Evolutionary conservation across 805 yeast species (phyloP).

Genomic region (Cyberlindnera meyerae): DNA sequence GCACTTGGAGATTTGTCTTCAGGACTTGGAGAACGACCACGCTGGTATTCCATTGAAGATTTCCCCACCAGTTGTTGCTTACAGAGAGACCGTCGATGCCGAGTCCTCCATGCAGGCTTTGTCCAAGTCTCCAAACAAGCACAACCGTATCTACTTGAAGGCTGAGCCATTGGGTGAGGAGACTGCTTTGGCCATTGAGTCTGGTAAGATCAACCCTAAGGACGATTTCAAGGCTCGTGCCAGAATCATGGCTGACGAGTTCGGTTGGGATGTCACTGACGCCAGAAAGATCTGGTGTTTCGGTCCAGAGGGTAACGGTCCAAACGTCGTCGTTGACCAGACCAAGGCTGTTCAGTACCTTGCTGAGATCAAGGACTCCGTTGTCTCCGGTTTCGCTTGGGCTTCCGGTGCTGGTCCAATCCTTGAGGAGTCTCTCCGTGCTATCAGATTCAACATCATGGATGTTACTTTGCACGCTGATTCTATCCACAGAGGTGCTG

Average conservation of each 20-base stretch:
- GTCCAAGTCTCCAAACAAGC: slow-evolving; percentile 99
- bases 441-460: slow-evolving; percentile 94
- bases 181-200: slow-evolving; percentile 85
- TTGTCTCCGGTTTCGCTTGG: slow-evolving; percentile 99
- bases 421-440: slow-evolving; percentile 94
- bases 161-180: slow-evolving; percentile 97
- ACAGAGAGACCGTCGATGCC: slow-evolving; percentile 96
- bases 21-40: slow-evolving; percentile 96
- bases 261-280: slow-evolving; percentile 99
- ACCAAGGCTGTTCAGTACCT: slow-evolving; percentile 99
- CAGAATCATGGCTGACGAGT: slow-evolving; percentile 97
- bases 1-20: slow-evolving; percentile 96
- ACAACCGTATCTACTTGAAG: slow-evolving; percentile 98
- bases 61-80: slow-evolving; percentile 96
- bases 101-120: slow-evolving; percentile 95
- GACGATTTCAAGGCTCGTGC: slow-evolving; percentile 99
- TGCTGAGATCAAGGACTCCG: slow-evolving; percentile 98
- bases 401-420: slow-evolving; percentile 99
- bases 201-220: slow-evolving; percentile 87
- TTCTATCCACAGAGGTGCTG: slow-evolving; percentile 99
- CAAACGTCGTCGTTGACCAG: slow-evolving; percentile 98
- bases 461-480: slow-evolving; percentile 99
- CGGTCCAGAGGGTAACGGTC: slow-evolving; percentile 99
- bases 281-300: slow-evolving; percentile 99
- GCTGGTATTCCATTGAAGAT: slow-evolving; percentile 98